phyloP scores from a whole-genome alignment of 305 asterid species.

The Solanum chacoense region DNA sequence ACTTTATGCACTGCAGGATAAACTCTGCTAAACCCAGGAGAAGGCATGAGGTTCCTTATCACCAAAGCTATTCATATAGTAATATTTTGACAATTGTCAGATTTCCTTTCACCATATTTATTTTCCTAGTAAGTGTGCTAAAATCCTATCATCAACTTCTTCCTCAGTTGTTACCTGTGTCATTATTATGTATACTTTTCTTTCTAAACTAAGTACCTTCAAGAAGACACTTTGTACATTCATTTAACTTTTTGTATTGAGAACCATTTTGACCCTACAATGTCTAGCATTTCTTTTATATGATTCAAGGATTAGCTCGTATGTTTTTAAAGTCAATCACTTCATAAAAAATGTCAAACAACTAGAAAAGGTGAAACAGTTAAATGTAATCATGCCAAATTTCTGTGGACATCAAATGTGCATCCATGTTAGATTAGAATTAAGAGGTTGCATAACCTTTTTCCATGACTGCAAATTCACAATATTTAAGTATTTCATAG shows the following conservation, averaged over 20 bases:
- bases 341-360: not conserved
- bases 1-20: not conserved
- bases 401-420: not conserved
- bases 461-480: not conserved
- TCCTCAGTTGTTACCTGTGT: not conserved
- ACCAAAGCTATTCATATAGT: not conserved
- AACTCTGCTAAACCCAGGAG: not conserved
- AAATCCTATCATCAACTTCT: not conserved
- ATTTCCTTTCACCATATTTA: not conserved
- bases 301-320: not conserved
- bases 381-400: not conserved
- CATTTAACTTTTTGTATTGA: not conserved
- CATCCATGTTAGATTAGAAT: not conserved
- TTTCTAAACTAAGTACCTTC: not conserved
- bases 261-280: not conserved
- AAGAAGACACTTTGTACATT: not conserved
- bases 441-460: not conserved
- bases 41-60: not conserved
- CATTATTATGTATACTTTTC: not conserved
- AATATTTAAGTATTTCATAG: not conserved
- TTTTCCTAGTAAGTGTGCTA: not conserved
- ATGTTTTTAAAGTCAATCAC: not conserved
- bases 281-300: not conserved
- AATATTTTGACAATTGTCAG: not conserved
- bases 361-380: not conserved